These are phyloP conservation scores for Trifolium dubium DNA, from an alignment of 306 rosid species.

Conservation along the genomic window DNA sequence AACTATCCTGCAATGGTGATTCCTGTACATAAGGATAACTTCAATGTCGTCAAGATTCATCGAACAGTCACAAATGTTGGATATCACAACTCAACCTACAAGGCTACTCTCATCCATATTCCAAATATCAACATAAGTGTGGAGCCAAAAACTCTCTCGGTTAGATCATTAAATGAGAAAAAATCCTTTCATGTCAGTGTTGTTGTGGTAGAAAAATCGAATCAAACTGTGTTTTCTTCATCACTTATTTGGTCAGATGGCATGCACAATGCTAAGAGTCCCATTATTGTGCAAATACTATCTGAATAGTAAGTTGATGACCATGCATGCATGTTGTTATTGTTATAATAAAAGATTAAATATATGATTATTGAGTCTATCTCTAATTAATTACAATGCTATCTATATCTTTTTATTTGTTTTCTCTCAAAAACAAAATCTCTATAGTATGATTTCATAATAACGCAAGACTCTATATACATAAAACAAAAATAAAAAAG, in stretches of 20 bases:
- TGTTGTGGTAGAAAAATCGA: background rate
- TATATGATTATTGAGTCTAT: too few species aligned
- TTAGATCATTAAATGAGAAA: background rate
- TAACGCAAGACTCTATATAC: too few species aligned
- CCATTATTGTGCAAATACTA: background rate
- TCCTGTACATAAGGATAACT: background rate
- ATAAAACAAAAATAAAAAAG: too few species aligned
- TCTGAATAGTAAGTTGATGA: background rate
- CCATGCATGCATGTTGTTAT: too few species aligned
- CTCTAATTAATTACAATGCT: too few species aligned
- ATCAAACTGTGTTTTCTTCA: background rate
- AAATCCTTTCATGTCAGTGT: constrained; percentile 4
- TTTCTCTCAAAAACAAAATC: too few species aligned
- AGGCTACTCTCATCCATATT: background rate
- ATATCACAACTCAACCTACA: background rate
- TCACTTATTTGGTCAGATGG: constrained; percentile 16
- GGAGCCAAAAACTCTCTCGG: background rate
- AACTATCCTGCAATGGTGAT: constrained; percentile 11
- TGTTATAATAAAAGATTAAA: too few species aligned
- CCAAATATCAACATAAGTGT: background rate
- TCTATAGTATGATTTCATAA: too few species aligned
- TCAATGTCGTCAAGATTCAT: background rate
- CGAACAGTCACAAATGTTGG: constrained; percentile 28
- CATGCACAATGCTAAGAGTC: background rate
- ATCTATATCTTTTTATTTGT: too few species aligned